These are phyloP conservation scores for Mycena latifolia DNA, from an alignment of 768 basidiomycete species.

Conservation along the genomic window DNA sequence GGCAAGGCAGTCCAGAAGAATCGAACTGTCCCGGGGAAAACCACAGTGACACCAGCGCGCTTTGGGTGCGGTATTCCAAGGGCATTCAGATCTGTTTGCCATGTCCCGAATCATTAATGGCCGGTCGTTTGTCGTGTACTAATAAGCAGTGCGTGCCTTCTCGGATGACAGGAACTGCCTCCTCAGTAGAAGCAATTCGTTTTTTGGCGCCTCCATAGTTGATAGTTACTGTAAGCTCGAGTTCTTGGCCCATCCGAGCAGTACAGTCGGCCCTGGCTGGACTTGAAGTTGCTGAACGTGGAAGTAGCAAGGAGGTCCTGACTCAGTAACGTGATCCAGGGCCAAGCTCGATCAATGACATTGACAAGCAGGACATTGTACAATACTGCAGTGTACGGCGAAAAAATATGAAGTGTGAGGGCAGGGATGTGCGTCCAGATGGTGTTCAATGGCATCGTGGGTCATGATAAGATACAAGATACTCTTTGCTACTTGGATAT, in stretches of 20 bases:
- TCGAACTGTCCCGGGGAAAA: slow-evolving; percentile 47
- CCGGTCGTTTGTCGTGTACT: neutral
- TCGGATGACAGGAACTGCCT: slow-evolving; percentile 44
- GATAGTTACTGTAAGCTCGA: slow-evolving; percentile 46
- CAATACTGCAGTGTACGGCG: no score
- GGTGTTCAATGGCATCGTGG: slow-evolving; percentile 7
- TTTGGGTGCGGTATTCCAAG: slow-evolving; percentile 58
- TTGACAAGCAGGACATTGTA: no score
- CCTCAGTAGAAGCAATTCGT: slow-evolving; percentile 22
- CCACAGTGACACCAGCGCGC: slow-evolving; percentile 45
- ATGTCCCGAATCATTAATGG: neutral
- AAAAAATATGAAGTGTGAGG: slow-evolving; percentile 3
- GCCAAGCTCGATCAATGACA: no score
- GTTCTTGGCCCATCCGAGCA: slow-evolving; percentile 29
- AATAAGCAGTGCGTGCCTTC: slow-evolving; percentile 23
- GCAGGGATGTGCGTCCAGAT: neutral
- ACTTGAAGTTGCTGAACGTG: neutral
- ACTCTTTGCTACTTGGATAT: slow-evolving; percentile 27
- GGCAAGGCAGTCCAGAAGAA: slow-evolving; percentile 33
- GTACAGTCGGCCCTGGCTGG: neutral
- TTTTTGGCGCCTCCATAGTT: slow-evolving; percentile 33
- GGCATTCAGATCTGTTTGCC: slow-evolving; percentile 42
- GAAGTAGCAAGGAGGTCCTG: neutral
- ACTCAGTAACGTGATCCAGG: no score
- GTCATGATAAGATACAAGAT: slow-evolving; percentile 33